Conservation (phyloP, 2,329 filamentous ascomycete species). For the Trematosphaeria pertusa region DNA sequence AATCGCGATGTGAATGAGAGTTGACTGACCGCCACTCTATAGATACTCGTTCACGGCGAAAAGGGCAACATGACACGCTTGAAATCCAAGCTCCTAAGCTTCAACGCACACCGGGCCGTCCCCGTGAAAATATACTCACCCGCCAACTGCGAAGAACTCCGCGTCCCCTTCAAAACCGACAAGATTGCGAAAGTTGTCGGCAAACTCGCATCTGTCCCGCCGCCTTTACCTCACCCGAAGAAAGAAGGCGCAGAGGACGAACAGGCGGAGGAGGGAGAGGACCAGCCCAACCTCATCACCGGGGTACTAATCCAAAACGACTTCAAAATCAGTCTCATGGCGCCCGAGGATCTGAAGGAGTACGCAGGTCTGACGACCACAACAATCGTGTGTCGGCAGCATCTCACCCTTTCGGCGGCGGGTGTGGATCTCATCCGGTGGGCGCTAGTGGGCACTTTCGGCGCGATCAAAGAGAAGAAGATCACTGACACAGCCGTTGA, state of each 20-base stretch:
- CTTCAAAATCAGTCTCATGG: conserved; percentile 97
- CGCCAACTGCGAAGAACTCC: conserved; percentile 91
- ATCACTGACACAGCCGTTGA: conserved; percentile 41
- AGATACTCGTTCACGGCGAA: conserved; percentile 97
- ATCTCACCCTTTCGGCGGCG: conserved; percentile 84
- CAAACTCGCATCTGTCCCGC: conserved; percentile 82
- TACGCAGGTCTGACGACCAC: conserved; percentile 97
- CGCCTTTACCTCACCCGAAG: conserved; percentile 59
- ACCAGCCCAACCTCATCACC: conserved; percentile 68
- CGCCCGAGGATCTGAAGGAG: conserved; percentile 91
- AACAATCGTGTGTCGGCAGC: conserved; percentile 90
- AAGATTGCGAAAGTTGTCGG: conserved; percentile 97
- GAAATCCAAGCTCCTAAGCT: conserved; percentile 91
- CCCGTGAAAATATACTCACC: conserved; percentile 95
- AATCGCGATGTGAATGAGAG: too few species aligned
- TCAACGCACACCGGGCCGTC: conserved; percentile 79
- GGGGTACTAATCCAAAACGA: conserved; percentile 97
- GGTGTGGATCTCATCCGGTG: conserved; percentile 91
- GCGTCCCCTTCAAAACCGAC: conserved; percentile 93
- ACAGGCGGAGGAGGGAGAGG: conserved; percentile 26
- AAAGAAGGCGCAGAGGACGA: conserved; percentile 37
- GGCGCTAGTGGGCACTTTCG: conserved; percentile 94
- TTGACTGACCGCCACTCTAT: conserved; percentile 14
- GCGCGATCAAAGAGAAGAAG: conserved; percentile 65
- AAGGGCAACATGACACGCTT: conserved; percentile 98